Percentiles rank a stretch among this genome's conserved stretches.
phyloP scores from a whole-genome alignment of 129 eudicot genomes.

The Tagetes patula region DNA sequence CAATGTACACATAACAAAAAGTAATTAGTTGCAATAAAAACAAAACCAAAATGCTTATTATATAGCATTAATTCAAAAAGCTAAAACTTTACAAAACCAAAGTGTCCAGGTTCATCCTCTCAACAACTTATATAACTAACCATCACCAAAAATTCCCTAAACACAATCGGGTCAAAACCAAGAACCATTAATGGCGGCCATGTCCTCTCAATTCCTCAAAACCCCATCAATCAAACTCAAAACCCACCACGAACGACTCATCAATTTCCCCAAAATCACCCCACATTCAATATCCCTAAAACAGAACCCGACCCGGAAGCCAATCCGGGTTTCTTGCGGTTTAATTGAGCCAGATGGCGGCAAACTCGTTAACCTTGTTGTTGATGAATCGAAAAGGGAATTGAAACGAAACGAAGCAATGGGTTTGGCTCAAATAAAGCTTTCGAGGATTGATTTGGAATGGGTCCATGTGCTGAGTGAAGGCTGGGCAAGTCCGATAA shows the following conservation, averaged over 20 bases:
- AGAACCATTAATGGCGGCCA: slow-evolving; percentile 47
- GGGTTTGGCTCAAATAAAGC: slow-evolving; percentile 57
- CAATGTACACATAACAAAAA: background rate
- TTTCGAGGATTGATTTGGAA: slow-evolving; percentile 67
- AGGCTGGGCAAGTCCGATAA: slow-evolving; percentile 96
- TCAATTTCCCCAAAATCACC: slow-evolving; percentile 37
- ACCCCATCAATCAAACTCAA: slow-evolving; percentile 41
- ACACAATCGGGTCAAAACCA: background rate
- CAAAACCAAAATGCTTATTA: slow-evolving; percentile 5
- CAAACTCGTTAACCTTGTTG: slow-evolving; percentile 64
- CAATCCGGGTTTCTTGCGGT: slow-evolving; percentile 41
- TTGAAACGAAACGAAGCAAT: slow-evolving; percentile 45
- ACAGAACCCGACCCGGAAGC: slow-evolving; percentile 4
- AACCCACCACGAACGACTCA: slow-evolving; percentile 18
- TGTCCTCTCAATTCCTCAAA: slow-evolving; percentile 50
- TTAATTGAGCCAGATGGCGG: slow-evolving; percentile 93
- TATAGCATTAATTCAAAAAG: background rate
- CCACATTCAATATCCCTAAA: slow-evolving; percentile 23
- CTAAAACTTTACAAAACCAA: background rate
- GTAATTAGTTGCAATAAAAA: background rate
- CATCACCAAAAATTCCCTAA: background rate
- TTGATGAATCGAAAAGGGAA: slow-evolving; percentile 45
- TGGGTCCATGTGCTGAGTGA: slow-evolving; percentile 97
- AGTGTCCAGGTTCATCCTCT: slow-evolving; percentile 59
- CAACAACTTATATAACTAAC: background rate